Base-by-base conservation (phyloP, 1,139 yeast species). In the Taphrina confusa region DNA sequence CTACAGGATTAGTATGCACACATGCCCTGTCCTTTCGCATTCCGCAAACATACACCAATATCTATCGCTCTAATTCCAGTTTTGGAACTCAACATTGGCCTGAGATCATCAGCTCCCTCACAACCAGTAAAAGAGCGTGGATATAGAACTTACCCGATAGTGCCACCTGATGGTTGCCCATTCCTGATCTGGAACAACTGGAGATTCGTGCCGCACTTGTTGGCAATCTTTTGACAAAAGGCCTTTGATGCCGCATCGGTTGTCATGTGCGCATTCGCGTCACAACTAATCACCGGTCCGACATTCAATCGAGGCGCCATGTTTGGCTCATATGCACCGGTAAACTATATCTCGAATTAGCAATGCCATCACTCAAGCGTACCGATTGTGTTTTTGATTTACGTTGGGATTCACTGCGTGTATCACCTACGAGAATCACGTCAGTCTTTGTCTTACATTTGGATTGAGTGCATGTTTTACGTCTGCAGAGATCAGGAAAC, bases 381-480 rank as follows among this genome's bases (percentile, higher is more conserved):
- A n/a, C n/a, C n/a, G n/a, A n/a, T n/a, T n/a, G n/a, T n/a, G n/a
- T n/a, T n/a, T n/a, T 1, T 14, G 22, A 18, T 36, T 16, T 25
- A 54, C 58, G 37, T 54, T 54, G 34, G 58, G 58, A 44, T 54
- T 54, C 40, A 54, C 58, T 33, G 51, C 58, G 58, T 54, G 58
- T 6, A 54, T 54, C 49, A 44, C 58, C 58, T 54, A 46, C n/a
- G n/a, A n/a, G 20, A 20, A 11, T 12, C 25, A 12, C 22, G 42
- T 36, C 45, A 50, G 56, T 11, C 23, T 28, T 37, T 20, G n/a
- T 27, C 42, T 69, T 68, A 57, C 80, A 75, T 91, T 91, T 65
- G 97, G 97, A 73, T 92, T 95, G 56, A 88, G 85, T 50, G 96
- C 97, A 72, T 91, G 98, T 6, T 95, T 94, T 77, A 89, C 95